Percentiles rank a stretch among this genome's conserved stretches.
phyloP scores from a whole-genome alignment of 2,329 filamentous ascomycete species.

The Zymoseptoria brevis region DNA sequence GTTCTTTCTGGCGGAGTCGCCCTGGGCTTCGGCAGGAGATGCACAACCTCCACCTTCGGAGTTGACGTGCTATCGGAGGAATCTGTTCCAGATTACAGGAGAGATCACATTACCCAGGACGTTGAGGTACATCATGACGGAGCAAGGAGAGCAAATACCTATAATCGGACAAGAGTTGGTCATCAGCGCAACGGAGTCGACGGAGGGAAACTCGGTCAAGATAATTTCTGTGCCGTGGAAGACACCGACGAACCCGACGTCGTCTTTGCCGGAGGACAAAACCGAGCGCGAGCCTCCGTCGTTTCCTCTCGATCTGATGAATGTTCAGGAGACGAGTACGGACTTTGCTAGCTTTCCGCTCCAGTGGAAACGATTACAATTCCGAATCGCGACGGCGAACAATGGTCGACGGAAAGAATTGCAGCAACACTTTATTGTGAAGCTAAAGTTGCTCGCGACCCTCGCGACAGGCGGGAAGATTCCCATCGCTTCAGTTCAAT shows the following conservation, averaged over 20 bases:
- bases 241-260: slow-evolving; percentile 69
- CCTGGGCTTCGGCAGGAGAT: slow-evolving; percentile 53
- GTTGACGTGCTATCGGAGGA: slow-evolving; percentile 89
- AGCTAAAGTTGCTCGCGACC: slow-evolving; percentile 77
- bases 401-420: slow-evolving; percentile 91
- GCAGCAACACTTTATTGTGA: slow-evolving; percentile 90
- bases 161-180: slow-evolving; percentile 77
- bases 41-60: slow-evolving; percentile 60
- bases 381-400: slow-evolving; percentile 90
- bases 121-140: slow-evolving; percentile 71
- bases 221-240: slow-evolving; percentile 98
- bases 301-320: slow-evolving; percentile 62
- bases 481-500: slow-evolving; percentile 73
- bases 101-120: slow-evolving; percentile 73
- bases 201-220: slow-evolving; percentile 84
- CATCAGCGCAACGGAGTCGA: slow-evolving; percentile 88
- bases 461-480: slow-evolving; percentile 76
- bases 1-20: slow-evolving; percentile 80
- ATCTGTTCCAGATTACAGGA: slow-evolving; percentile 92
- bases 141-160: slow-evolving; percentile 74
- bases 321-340: slow-evolving; percentile 62
- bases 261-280: slow-evolving; percentile 57
- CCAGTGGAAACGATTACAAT: slow-evolving; percentile 88
- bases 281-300: slow-evolving; percentile 79
- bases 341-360: slow-evolving; percentile 89